Conservation (phyloP, 495 filamentous ascomycete genomes). For the Parathielavia hyrcaniae region DNA sequence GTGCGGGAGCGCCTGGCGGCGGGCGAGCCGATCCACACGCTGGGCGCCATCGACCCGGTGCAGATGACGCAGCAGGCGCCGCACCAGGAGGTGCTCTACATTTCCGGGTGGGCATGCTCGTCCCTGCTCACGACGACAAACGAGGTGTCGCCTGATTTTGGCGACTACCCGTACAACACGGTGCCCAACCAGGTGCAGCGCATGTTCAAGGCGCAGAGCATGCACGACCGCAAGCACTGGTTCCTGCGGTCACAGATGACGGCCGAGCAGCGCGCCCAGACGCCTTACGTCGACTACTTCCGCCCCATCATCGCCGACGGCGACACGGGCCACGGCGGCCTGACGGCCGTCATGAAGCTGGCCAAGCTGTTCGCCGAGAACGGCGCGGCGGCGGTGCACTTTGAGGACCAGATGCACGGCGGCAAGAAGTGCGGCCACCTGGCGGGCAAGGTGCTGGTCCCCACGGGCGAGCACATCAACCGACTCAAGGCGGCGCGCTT, state of each 20-base stretch:
- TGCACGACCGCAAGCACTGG: conserved; percentile 96
- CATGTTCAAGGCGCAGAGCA: conserved; percentile 88
- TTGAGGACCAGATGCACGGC: conserved; percentile 95
- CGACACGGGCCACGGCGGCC: conserved; percentile 87
- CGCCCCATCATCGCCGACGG: conserved; percentile 96
- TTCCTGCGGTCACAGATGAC: conserved; percentile 73
- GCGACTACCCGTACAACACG: conserved; percentile 98
- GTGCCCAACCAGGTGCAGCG: conserved; percentile 97
- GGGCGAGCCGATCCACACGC: conserved; percentile 85
- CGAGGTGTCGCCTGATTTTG: conserved; percentile 94
- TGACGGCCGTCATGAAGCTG: conserved; percentile 89
- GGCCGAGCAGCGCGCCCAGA: conserved; percentile 59
- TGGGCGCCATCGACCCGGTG: conserved; percentile 95
- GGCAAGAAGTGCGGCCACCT: conserved; percentile 98
- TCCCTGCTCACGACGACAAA: conserved; percentile 88
- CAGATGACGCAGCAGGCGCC: conserved; percentile 99
- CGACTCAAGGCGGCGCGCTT: conserved; percentile 84
- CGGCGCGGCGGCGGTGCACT: conserved; percentile 91
- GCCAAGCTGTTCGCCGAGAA: conserved; percentile 99
- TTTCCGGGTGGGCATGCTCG: conserved; percentile 96
- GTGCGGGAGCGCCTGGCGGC: conserved; percentile 66
- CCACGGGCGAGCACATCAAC: conserved; percentile 93
- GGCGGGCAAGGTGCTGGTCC: conserved; percentile 93
- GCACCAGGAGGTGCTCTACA: conserved; percentile 91
- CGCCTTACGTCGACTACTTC: conserved; percentile 84